Evolutionary conservation across 495 filamentous ascomycete genomes (phyloP), one percentile per base, ranked within the genome.

Genomic region (Xylaria longipes): DNA sequence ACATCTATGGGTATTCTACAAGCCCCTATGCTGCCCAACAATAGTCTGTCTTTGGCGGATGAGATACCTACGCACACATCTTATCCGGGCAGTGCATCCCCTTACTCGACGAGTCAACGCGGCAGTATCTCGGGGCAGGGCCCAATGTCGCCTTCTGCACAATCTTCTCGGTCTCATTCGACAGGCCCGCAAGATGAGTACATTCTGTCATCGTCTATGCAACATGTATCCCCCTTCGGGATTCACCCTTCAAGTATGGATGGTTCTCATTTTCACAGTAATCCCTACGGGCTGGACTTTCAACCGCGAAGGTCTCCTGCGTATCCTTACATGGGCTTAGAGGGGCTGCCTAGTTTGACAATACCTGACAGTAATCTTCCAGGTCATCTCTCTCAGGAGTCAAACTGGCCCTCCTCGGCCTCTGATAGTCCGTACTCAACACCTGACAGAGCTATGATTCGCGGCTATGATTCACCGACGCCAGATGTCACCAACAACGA

Each of bases 341-440:
- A 58, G 67, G 65, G 65, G n/a, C 68, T 77, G n/a, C 77, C 72
- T 73, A 74, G 48, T 66, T 77, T 79, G 69, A 77, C 73, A 46
- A 79, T 79, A 74, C 77, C 77, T 76, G 75, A 77, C 72, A 76
- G 66, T 68, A 77, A 37, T 71, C 37, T 77, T 70, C 74, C 74
- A 75, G 77, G 75, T 72, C 75, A 76, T 62, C 68, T 79, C 39
- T 70, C 71, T 70, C 41, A 71, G 69, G 71, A 80, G 48, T 87
- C 85, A 3, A 80, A 83, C 22, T 84, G 81, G 80, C 76, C 82
- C 4, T 86, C 85, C 43, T 86, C 86, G 9, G 77, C 82, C 57
- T 82, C 83, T 29, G 83, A 84, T 50, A 88, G 86, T 74, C 82
- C 77, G 35, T 85, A 82, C 72, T 87, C 84, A 8, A 85, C 85